Evolutionary conservation across 2,329 filamentous ascomycete genomes (phyloP).

Genomic region (Clarireedia hainanense): DNA sequence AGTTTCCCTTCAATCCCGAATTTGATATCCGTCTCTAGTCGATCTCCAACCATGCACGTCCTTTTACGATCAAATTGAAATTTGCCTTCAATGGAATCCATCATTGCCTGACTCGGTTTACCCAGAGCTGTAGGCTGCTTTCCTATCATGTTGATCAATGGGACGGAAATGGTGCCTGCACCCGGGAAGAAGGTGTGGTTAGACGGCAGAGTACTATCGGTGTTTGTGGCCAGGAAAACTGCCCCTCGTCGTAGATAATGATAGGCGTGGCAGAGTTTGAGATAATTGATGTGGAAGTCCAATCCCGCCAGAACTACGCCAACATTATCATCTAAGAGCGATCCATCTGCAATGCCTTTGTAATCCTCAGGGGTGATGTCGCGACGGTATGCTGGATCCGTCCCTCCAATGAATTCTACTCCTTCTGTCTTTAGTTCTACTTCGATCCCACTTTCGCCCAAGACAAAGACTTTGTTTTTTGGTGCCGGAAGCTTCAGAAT

Average conservation of each 20-base stretch:
- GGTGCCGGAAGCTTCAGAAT: slow-evolving; percentile 72
- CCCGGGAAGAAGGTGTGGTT: slow-evolving; percentile 81
- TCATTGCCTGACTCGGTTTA: slow-evolving; percentile 98
- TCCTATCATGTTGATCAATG: slow-evolving; percentile 64
- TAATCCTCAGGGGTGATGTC: slow-evolving; percentile 80
- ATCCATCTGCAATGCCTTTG: slow-evolving; percentile 64
- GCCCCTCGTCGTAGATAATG: slow-evolving; percentile 82
- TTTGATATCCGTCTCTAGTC: slow-evolving; percentile 89
- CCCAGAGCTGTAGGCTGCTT: slow-evolving; percentile 71
- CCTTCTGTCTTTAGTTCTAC: slow-evolving; percentile 75
- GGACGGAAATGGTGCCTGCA: slow-evolving; percentile 74
- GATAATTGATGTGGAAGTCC: slow-evolving; percentile 92
- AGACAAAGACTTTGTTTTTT: slow-evolving; percentile 88
- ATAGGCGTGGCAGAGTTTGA: slow-evolving; percentile 77
- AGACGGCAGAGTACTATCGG: slow-evolving; percentile 81
- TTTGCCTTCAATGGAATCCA: slow-evolving; percentile 96
- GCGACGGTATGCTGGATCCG: slow-evolving; percentile 67
- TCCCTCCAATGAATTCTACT: slow-evolving; percentile 76
- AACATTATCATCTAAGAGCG: slow-evolving; percentile 75
- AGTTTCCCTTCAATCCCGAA: slow-evolving; percentile 89
- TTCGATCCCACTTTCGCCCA: slow-evolving; percentile 89
- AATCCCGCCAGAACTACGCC: slow-evolving; percentile 83
- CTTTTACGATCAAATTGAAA: slow-evolving; percentile 77
- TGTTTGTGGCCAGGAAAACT: slow-evolving; percentile 86
- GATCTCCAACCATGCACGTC: slow-evolving; percentile 94